Conservation (phyloP, 805 yeast species). For the Yarrowia sp. region DNA sequence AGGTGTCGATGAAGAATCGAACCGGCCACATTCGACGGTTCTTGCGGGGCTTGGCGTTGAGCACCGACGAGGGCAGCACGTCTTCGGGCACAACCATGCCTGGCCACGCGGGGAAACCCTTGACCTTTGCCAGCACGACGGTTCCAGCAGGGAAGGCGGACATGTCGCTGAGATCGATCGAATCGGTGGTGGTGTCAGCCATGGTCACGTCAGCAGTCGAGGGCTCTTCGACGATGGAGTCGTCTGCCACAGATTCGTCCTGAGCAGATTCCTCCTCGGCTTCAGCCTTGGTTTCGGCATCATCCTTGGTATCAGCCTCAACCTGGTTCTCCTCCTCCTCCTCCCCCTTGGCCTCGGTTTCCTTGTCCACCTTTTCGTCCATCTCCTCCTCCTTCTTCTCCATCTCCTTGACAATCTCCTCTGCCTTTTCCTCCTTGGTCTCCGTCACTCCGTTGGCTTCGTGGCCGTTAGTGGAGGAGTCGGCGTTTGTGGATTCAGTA, state of each 20-base stretch:
- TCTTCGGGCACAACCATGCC: constrained; percentile 60
- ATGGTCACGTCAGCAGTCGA: background rate
- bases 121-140: constrained; percentile 77
- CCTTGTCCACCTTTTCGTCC: constrained; percentile 11
- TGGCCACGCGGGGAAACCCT: constrained; percentile 92
- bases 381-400: constrained; percentile 4
- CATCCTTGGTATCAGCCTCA: background rate
- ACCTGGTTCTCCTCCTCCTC: background rate
- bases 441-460: background rate
- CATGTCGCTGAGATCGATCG: constrained; percentile 6
- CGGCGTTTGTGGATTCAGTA: too few species aligned
- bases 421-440: background rate
- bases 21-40: constrained; percentile 61
- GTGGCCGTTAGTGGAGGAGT: background rate
- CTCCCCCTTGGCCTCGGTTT: background rate
- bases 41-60: constrained; percentile 51
- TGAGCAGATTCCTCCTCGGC: background rate
- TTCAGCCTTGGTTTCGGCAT: background rate
- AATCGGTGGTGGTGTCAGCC: constrained; percentile 9
- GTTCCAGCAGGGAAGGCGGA: constrained; percentile 56
- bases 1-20: constrained; percentile 74
- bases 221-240: background rate
- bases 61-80: constrained; percentile 43
- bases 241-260: background rate
- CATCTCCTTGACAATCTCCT: constrained; percentile 1